Percentiles rank a stretch among this genome's conserved stretches.
These are phyloP conservation scores for Tetrahymena borealis DNA, from an alignment of 73 alveolate species.

Conservation along the genomic window DNA sequence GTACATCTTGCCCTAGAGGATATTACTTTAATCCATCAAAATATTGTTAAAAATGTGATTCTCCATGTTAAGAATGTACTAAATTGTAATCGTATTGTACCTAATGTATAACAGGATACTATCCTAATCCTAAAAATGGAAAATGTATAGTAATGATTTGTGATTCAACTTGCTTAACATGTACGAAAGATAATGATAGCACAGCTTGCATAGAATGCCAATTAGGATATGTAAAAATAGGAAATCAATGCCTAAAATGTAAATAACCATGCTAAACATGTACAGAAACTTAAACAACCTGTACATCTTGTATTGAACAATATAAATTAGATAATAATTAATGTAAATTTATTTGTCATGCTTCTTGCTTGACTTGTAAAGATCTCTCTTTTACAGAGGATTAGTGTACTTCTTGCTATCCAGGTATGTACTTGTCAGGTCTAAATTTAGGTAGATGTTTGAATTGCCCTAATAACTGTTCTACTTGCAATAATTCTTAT, in stretches of 20 bases:
- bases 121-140: neutral
- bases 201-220: neutral
- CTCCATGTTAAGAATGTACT: neutral
- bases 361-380: neutral
- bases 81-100: neutral
- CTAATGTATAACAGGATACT: neutral
- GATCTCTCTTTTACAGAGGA: neutral
- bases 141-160: neutral
- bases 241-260: neutral
- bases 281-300: neutral
- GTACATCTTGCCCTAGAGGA: neutral
- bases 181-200: neutral
- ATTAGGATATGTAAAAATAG: neutral
- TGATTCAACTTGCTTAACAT: neutral
- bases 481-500: neutral
- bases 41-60: neutral
- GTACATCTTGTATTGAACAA: neutral
- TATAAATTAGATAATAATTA: neutral
- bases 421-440: neutral
- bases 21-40: neutral
- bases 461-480: neutral
- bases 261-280: neutral
- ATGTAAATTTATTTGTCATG: neutral
- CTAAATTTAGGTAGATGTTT: neutral
- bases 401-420: neutral